phyloP scores from a whole-genome alignment of 192 early-diverging fungal species.

The Fimicolochytrium jonesii region DNA sequence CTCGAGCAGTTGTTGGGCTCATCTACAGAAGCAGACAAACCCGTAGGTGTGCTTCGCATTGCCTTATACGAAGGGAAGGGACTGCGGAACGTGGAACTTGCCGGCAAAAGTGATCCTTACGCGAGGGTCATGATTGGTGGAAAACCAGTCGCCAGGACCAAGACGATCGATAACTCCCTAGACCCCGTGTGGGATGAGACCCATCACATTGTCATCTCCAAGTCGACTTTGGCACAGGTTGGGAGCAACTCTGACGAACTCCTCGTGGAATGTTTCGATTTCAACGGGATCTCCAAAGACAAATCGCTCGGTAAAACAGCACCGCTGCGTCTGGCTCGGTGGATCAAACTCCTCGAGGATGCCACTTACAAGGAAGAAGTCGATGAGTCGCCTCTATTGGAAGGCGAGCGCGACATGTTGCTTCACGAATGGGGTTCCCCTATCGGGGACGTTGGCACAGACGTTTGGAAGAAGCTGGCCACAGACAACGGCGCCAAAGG shows the following conservation, averaged over 20 bases:
- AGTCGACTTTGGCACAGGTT: slow-evolving; percentile 28
- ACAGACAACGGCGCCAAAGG: slow-evolving; percentile 22
- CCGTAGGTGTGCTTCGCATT: slow-evolving; percentile 82
- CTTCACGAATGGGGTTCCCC: slow-evolving; percentile 50
- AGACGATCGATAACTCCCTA: slow-evolving; percentile 59
- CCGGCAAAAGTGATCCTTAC: slow-evolving; percentile 90
- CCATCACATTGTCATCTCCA: slow-evolving; percentile 69
- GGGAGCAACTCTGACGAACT: slow-evolving; percentile 60
- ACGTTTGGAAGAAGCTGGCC: slow-evolving; percentile 33
- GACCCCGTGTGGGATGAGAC: slow-evolving; percentile 88
- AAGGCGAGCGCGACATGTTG: slow-evolving; percentile 30
- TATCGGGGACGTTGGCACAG: slow-evolving; percentile 24
- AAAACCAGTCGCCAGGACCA: slow-evolving; percentile 61
- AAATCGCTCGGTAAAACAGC: slow-evolving; percentile 58
- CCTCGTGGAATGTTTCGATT: slow-evolving; percentile 77
- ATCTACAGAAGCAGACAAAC: slow-evolving; percentile 44
- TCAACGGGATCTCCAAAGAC: slow-evolving; percentile 71
- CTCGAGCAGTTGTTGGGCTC: slow-evolving; percentile 41
- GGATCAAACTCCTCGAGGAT: slow-evolving; percentile 44
- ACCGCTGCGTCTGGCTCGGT: slow-evolving; percentile 26
- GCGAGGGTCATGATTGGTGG: slow-evolving; percentile 68
- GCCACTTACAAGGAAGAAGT: slow-evolving; percentile 1
- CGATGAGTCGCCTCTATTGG: slow-evolving; percentile 10
- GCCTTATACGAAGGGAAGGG: slow-evolving; percentile 74
- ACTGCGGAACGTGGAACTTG: slow-evolving; percentile 81